Base-by-base conservation (phyloP, 805 yeast species). In the Dipodascus geniculatus region DNA sequence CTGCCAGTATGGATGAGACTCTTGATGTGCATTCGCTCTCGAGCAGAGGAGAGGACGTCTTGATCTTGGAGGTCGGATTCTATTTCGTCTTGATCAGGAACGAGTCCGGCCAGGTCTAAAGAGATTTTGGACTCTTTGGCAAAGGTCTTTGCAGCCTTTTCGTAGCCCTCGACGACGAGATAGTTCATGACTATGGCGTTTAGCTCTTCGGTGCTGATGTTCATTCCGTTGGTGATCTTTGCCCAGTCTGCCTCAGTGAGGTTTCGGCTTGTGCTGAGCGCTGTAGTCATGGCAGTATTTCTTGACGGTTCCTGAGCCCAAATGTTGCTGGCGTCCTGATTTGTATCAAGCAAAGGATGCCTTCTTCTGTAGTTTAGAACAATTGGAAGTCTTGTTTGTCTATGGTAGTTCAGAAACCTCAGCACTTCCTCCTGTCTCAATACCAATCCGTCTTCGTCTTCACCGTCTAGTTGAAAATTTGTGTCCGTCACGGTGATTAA, bases 101-200 rank as follows among this genome's bases (percentile, higher is more conserved):
- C 20, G 6, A 38, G 19, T 4, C 44, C 44, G 11, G 44, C 44
- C 6, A 6, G 6, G 23, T 74, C 68, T 54, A 75, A 68, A 3
- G 83, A 85, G 23, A 68, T 53, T 33, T 61, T 58, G 2, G 72
- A 69, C 58, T 85, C 93, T 53, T 71, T 70, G 2, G 87, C 77
- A 69, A 86, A 80, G 48, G 75, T 74, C 14, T 70, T 55, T 1
- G 87, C 85, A 0, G 95, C 82, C 14, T 80, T 75, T 55, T 81
- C 82, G 63, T 85, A 83, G 0, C 93, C 95, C 68, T 87, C 90
- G 51, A 80, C 79, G 14, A 88, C 78, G 56, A 88, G 76, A 66
- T 85, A 87, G 69, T 85, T 82, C 64, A 87, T 73, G 11, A 88
- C 74, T 54, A 87, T 64, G 50, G 71, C 71, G 67, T 77, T 79